Conservation (phyloP, 2,329 filamentous ascomycete species). For the Diaporthe sp. region DNA sequence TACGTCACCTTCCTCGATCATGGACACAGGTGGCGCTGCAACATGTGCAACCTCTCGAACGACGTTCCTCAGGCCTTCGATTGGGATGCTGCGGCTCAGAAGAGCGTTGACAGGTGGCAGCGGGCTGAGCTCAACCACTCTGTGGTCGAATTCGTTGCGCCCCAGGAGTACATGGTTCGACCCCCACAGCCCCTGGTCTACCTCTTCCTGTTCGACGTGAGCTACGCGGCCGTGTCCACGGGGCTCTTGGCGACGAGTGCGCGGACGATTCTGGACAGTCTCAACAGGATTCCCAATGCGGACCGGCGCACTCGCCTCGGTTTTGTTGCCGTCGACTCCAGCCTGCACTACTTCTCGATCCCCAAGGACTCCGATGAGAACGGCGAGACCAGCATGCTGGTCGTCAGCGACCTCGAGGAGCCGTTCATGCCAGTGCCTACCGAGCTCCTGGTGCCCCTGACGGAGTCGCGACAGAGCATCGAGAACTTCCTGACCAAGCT, state of each 20-base stretch:
- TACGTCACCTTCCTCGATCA: constrained; percentile 97
- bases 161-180: constrained; percentile 99
- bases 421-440: constrained; percentile 95
- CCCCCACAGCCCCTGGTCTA: constrained; percentile 96
- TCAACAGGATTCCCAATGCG: constrained; percentile 98
- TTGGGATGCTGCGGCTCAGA: constrained; percentile 93
- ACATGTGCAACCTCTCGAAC: constrained; percentile 99
- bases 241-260: constrained; percentile 93
- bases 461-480: constrained; percentile 89
- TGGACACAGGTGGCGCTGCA: constrained; percentile 97
- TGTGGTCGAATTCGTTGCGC: constrained; percentile 97
- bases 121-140: constrained; percentile 92
- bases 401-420: constrained; percentile 94
- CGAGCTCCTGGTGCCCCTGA: constrained; percentile 89
- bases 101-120: constrained; percentile 92
- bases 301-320: constrained; percentile 92
- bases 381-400: constrained; percentile 88
- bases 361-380: constrained; percentile 88
- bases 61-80: constrained; percentile 99
- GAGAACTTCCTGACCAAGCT: constrained; percentile 91
- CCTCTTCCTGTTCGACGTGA: constrained; percentile 94
- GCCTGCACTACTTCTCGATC: constrained; percentile 95
- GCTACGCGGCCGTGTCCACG: constrained; percentile 88
- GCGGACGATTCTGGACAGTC: constrained; percentile 91
- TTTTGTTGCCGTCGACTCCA: constrained; percentile 95